These are phyloP conservation scores for Sporothrix sp. DNA, from an alignment of 2,329 filamentous ascomycete species.

Conservation along the genomic window DNA sequence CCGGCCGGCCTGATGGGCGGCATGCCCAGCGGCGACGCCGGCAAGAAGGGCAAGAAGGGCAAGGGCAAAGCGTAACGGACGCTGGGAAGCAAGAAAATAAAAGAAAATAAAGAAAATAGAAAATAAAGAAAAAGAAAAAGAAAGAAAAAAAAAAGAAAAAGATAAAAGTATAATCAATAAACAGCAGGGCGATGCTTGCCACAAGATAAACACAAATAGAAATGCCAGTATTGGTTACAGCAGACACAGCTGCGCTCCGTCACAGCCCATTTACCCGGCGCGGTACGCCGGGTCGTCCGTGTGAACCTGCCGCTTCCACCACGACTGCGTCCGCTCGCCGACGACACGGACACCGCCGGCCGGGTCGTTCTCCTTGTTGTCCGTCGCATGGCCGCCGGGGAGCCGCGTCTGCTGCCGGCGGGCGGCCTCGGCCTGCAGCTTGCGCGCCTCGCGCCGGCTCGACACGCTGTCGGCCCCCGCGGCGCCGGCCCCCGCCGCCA, in stretches of 20 bases:
- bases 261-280: too few relatives aligned
- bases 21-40: constrained; percentile 13
- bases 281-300: constrained; percentile 16
- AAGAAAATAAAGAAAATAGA: too few relatives aligned
- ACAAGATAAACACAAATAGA: too few relatives aligned
- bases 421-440: constrained; percentile 27
- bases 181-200: too few relatives aligned
- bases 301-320: constrained; percentile 46
- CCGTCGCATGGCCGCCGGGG: constrained; percentile 33
- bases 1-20: constrained; percentile 17
- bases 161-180: too few relatives aligned
- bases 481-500: constrained; percentile 13
- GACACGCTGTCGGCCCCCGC: constrained; percentile 18
- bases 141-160: constrained; percentile 1
- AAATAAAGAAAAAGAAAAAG: neutral
- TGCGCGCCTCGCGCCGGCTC: constrained; percentile 24
- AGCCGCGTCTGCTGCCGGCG: constrained; percentile 42
- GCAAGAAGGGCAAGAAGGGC: constrained; percentile 22
- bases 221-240: too few relatives aligned
- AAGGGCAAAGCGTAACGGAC: constrained; percentile 19
- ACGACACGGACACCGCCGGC: constrained; percentile 39
- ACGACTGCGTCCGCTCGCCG: constrained; percentile 31
- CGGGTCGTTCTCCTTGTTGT: neutral
- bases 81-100: neutral
- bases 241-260: too few relatives aligned